Base-by-base conservation (phyloP, 169 alveolate genomes). In the Plasmodium vivax region DNA sequence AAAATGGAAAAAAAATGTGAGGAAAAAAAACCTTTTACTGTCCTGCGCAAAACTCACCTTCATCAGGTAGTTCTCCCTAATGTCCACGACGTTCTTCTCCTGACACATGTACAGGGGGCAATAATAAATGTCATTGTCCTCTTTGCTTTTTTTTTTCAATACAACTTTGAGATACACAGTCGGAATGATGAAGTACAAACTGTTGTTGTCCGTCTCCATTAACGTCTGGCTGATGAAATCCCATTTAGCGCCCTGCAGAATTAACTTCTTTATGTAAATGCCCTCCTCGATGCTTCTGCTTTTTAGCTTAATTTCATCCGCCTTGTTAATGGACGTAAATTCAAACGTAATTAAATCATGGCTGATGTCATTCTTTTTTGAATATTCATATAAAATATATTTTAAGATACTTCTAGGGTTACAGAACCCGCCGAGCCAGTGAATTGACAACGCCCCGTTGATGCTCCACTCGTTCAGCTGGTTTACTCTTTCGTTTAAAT, bases 201-300 rank as follows among this genome's bases (percentile, higher is more conserved):
- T 98, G 98, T 98, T 98, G 27, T 98, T 98, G 77, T 98, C 99
- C 54, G 99, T 98, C 84, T 98, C 99, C 72, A 94, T 92, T 73
- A 98, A 94, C 54, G 96, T 93, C 34, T 96, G 96, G 85, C 96
- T 97, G 56, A 98, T 98, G 19, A 93, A 81, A 92, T 98, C 98
- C 99, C 99, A 98, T 80, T 97, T 96, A 19, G 99, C 99, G 34
- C 99, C 99, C 96, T 98, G 99, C 36, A 98, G 92, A 88, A 95
- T 97, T 73, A 98, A 90, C 74, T 98, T 98, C 94, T 96, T 95
- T 80, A 98, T 94, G 87, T 97, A 98, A 16, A 98, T 98, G 14
- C 99, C 99, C 75, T 98, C 99, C 82, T 97, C 97, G 14, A 98
- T 36, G 38, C 36, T 62, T 82, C 43, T 23, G 58, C 38, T 47